Evolutionary conservation across 805 yeast genomes (phyloP).

Genomic region (Kodamaea sagamina): DNA sequence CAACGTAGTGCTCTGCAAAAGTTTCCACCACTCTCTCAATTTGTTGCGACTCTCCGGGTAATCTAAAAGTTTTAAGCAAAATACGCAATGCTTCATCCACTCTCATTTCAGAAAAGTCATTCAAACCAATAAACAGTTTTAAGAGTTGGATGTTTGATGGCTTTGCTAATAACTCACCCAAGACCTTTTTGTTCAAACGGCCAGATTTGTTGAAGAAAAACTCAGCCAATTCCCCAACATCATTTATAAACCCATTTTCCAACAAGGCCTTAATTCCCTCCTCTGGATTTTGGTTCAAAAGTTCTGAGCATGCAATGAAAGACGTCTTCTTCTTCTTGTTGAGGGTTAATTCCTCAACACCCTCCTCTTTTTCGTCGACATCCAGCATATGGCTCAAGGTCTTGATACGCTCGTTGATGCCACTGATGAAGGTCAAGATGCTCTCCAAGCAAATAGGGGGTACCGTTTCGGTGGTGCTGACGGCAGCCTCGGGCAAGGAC

Average conservation of each 20-base stretch:
- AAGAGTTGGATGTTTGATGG: slow-evolving; percentile 64
- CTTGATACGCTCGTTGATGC: slow-evolving; percentile 55
- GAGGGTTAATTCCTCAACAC: slow-evolving; percentile 35
- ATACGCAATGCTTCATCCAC: slow-evolving; percentile 93
- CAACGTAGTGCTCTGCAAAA: slow-evolving; percentile 79
- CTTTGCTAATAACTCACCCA: slow-evolving; percentile 86
- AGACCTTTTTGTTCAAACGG: slow-evolving; percentile 78
- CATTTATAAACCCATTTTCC: slow-evolving; percentile 67
- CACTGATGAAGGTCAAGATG: slow-evolving; percentile 65
- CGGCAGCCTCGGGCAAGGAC: slow-evolving; percentile 84
- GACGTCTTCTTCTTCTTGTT: slow-evolving; percentile 64
- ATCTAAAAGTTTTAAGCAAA: slow-evolving; percentile 76
- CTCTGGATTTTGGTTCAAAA: slow-evolving; percentile 77
- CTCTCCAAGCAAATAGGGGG: slow-evolving; percentile 96
- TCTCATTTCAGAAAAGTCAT: slow-evolving; percentile 75
- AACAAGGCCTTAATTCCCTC: slow-evolving; percentile 67
- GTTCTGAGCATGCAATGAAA: slow-evolving; percentile 72
- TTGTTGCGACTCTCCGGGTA: slow-evolving; percentile 97
- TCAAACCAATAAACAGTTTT: slow-evolving; percentile 61
- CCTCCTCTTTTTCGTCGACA: slow-evolving; percentile 7
- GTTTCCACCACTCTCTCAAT: slow-evolving; percentile 89
- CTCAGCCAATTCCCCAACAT: slow-evolving; percentile 63
- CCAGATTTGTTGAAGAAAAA: slow-evolving; percentile 80
- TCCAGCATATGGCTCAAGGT: slow-evolving; percentile 16
- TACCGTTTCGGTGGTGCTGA: slow-evolving; percentile 75